phyloP scores from a whole-genome alignment of 805 yeast genomes.

The Candida gorgasii region DNA sequence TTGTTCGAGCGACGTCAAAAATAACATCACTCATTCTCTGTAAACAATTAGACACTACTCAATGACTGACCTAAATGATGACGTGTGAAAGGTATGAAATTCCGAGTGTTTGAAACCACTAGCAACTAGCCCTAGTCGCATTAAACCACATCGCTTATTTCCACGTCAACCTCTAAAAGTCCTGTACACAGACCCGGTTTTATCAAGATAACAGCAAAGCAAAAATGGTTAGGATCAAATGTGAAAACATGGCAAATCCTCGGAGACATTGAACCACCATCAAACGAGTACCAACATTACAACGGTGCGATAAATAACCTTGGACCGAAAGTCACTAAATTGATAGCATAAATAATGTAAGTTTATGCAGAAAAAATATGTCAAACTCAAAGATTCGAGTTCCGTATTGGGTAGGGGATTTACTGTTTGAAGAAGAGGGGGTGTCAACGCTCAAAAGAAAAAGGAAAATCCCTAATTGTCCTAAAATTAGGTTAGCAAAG shows the following conservation, averaged over 20 bases:
- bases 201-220: not conserved
- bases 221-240: not conserved
- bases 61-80: no score
- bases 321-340: no score
- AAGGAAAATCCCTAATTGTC: not conserved
- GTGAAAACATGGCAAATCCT: not conserved
- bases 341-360: not conserved
- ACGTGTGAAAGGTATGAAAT: no score
- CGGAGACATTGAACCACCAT: not conserved
- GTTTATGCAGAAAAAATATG: conserved; percentile 5
- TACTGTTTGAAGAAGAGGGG: conserved; percentile 1
- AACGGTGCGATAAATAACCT: no score
- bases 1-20: no score
- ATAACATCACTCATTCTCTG: no score
- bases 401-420: conserved; percentile 1
- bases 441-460: not conserved
- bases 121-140: no score
- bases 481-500: not conserved
- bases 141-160: not conserved
- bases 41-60: no score
- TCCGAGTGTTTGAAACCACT: no score
- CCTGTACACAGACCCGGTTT: not conserved
- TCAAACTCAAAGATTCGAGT: conserved; percentile 1
- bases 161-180: not conserved
- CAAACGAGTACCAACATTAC: no score